Evolutionary conservation across 345 rosid species (phyloP).

Genomic region (Conringia planisiliqua): DNA sequence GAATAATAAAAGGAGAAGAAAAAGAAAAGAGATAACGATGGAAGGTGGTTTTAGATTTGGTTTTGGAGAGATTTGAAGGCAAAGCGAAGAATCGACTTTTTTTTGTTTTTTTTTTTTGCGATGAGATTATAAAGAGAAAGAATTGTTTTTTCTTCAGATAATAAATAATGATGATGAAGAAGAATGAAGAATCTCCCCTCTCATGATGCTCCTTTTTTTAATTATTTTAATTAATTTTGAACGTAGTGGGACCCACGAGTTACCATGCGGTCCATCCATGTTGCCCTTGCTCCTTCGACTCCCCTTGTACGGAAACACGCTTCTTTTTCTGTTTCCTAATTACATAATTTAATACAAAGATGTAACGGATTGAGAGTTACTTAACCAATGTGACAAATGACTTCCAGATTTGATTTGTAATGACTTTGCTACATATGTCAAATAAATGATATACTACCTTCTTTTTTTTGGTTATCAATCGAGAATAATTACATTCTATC

Average conservation of each 20-base stretch:
- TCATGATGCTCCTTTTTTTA: conserved; percentile 1
- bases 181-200: conserved; percentile 25
- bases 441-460: no score
- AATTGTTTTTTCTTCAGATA: not conserved
- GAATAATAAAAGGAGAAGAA: not conserved
- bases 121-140: not conserved
- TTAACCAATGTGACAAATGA: not conserved
- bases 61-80: conserved; percentile 27
- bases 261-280: conserved; percentile 15
- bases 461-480: no score
- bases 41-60: conserved; percentile 9
- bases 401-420: no score
- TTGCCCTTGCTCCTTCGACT: not conserved
- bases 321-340: not conserved
- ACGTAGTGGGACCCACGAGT: conserved; percentile 19
- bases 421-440: no score
- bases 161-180: not conserved
- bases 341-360: not conserved
- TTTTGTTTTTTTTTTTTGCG: not conserved
- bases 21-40: conserved; percentile 20
- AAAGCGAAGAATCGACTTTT: conserved; percentile 29
- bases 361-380: not conserved
- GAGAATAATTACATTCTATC: no score
- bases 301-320: conserved; percentile 3
- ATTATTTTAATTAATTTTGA: not conserved